Conservation (phyloP, 2,329 filamentous ascomycete species). For the Ilyonectria destructans region DNA sequence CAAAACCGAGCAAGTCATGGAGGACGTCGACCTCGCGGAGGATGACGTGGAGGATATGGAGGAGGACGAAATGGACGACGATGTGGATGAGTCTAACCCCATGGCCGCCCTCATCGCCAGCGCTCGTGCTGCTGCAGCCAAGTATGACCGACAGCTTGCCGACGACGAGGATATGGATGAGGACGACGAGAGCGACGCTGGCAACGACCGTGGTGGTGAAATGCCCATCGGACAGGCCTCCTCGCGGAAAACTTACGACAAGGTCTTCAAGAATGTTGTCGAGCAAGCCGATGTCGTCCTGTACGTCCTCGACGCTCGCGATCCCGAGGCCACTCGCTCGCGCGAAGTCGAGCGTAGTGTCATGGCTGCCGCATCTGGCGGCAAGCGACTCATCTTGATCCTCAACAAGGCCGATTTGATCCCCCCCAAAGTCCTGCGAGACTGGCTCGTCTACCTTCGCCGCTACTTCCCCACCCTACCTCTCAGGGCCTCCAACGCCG, state of each 20-base stretch:
- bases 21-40: slow-evolving; percentile 64
- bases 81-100: slow-evolving; percentile 82
- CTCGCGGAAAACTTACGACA: slow-evolving; percentile 92
- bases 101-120: slow-evolving; percentile 94
- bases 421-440: slow-evolving; percentile 84
- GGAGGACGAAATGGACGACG: slow-evolving; percentile 69
- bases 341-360: slow-evolving; percentile 92
- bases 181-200: slow-evolving; percentile 59
- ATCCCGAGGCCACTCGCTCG: slow-evolving; percentile 92
- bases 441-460: slow-evolving; percentile 88
- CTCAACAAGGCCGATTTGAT: slow-evolving; percentile 97
- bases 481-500: slow-evolving; percentile 85
- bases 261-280: slow-evolving; percentile 94
- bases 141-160: slow-evolving; percentile 79
- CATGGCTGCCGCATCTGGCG: slow-evolving; percentile 87
- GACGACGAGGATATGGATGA: slow-evolving; percentile 73
- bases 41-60: slow-evolving; percentile 66
- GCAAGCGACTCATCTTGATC: slow-evolving; percentile 91
- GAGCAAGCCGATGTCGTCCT: slow-evolving; percentile 92
- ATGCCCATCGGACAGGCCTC: slow-evolving; percentile 69
- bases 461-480: slow-evolving; percentile 94
- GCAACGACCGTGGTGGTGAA: slow-evolving; percentile 71
- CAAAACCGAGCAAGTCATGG: slow-evolving; percentile 61
- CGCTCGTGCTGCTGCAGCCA: slow-evolving; percentile 82
- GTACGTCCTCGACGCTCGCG: slow-evolving; percentile 93